Evolutionary conservation across 306 rosid species (phyloP), one percentile per base, ranked within the genome.

Genomic region (Acacia acuminata): DNA sequence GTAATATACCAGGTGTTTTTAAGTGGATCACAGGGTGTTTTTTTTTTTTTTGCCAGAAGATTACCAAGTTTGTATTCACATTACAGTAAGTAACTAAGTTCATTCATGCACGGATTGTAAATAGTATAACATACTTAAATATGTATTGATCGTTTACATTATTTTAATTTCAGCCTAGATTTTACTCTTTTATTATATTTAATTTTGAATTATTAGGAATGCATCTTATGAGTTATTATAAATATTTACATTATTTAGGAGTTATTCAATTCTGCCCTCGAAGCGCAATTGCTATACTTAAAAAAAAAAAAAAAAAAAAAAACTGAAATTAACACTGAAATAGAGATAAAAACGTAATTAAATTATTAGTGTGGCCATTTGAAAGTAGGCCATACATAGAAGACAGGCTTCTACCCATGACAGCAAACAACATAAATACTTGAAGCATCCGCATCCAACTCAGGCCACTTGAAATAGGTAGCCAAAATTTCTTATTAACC

Each of bases 401-500:
- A 67, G 45, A 67, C 5, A 36, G 27, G 25, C 47, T 67, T 36
- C 72, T 22, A 22, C 7, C 6, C 5, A 22, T 5, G 60, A 4
- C 78, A 36, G 12, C 63, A 75, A 19, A 36, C 50, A 69, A 75
- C 76, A 86, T 24, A n/a, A 84, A n/a, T 69, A 84, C 79, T 72
- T 0, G 80, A 82, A 69, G 79, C 66, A 42, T 22, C 58, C 53
- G 84, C 80, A 53, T 71, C 48, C 61, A 64, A 84, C 86, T 63
- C 74, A 56, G 71, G 76, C 79, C 61, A 56, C 72, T 76, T 79
- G 82, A 83, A 81, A 82, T 53, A 72, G 68, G 72, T 14, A 84
- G 85, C 86, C 88, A 90, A 91, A 90, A 88, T 87, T 93, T 91
- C 91, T 95, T 93, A 95, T 93, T 92, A 88, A 69, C 82, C 87